Percentiles rank a stretch among this genome's conserved stretches.
Conservation (phyloP, 345 rosid genomes). For the Brassica rapa region DNA sequence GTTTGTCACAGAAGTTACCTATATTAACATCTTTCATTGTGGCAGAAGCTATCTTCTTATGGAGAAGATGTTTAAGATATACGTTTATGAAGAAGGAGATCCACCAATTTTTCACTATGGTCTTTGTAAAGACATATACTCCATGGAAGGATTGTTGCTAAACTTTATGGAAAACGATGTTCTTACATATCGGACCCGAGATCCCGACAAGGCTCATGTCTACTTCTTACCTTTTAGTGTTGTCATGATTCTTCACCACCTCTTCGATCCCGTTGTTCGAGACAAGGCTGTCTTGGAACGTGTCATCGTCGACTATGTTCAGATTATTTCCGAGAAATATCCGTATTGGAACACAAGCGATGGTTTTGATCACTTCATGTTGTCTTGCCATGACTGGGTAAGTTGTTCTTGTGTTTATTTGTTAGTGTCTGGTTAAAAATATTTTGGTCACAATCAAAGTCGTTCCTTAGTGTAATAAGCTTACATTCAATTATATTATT, state of each 20-base stretch:
- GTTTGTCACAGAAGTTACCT: neutral
- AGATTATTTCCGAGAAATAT: constrained; percentile 48
- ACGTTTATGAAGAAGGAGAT: constrained; percentile 67
- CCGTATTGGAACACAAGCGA: constrained; percentile 76
- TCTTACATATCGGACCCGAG: constrained; percentile 41
- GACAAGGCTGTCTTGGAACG: constrained; percentile 50
- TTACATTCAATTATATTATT: neutral
- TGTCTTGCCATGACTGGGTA: constrained; percentile 88
- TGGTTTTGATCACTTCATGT: constrained; percentile 84
- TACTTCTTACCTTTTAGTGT: constrained; percentile 77
- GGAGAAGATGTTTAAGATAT: constrained; percentile 64
- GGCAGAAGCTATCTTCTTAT: constrained; percentile 60
- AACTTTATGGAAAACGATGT: constrained; percentile 53
- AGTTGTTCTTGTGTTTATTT: constrained; percentile 9
- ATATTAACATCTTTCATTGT: neutral
- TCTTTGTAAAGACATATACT: constrained; percentile 64
- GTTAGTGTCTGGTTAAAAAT: neutral
- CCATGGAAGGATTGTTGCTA: constrained; percentile 62
- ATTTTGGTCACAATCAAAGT: constrained; percentile 1
- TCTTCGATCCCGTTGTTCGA: constrained; percentile 45
- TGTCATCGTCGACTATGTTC: constrained; percentile 53
- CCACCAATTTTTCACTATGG: constrained; percentile 67
- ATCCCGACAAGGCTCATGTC: constrained; percentile 59
- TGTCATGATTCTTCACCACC: constrained; percentile 61
- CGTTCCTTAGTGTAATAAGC: neutral